Percentiles rank a stretch among this genome's conserved stretches.
phyloP scores from a whole-genome alignment of 495 filamentous ascomycete species.

The Aspergillus coremiiformis region DNA sequence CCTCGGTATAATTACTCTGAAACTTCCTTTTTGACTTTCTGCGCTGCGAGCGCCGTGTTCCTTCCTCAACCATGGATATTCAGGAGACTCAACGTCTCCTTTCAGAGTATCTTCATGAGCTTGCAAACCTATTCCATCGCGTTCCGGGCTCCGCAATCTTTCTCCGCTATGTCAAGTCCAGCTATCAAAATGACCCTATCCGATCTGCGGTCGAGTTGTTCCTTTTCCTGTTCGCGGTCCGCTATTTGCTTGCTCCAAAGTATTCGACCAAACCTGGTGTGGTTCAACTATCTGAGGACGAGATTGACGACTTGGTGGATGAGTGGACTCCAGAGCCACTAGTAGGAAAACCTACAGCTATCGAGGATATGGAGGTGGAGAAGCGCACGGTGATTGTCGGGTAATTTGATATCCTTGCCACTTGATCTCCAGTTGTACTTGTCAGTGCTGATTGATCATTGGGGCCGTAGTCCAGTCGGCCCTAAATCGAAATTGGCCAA shows the following conservation, averaged over 20 bases:
- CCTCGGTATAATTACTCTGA: slow-evolving; percentile 9
- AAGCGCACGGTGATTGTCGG: slow-evolving; percentile 81
- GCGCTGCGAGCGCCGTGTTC: slow-evolving; percentile 17
- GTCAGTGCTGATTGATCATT: slow-evolving; percentile 14
- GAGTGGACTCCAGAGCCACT: slow-evolving; percentile 96
- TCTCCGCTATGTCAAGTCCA: slow-evolving; percentile 88
- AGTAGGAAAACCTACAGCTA: slow-evolving; percentile 58
- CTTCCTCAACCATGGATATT: slow-evolving; percentile 56
- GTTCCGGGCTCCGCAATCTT: slow-evolving; percentile 91
- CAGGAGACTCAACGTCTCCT: slow-evolving; percentile 70
- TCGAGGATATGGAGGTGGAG: slow-evolving; percentile 78
- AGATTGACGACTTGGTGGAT: slow-evolving; percentile 94
- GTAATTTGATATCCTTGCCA: slow-evolving; percentile 36
- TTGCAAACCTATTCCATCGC: slow-evolving; percentile 70
- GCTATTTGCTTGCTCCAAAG: slow-evolving; percentile 83
- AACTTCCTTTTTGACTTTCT: not conserved
- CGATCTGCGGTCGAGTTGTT: slow-evolving; percentile 90
- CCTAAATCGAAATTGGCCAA: slow-evolving; percentile 84
- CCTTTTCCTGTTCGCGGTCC: slow-evolving; percentile 89
- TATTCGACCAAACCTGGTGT: slow-evolving; percentile 88
- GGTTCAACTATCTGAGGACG: slow-evolving; percentile 83
- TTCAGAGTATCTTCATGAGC: slow-evolving; percentile 55
- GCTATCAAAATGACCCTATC: slow-evolving; percentile 95
- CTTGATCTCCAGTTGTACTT: not conserved
- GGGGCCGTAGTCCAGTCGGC: slow-evolving; percentile 62